Evolutionary conservation across 2,329 filamentous ascomycete genomes (phyloP), one percentile per base, ranked within the genome.

Genomic region (Cladosporium sp.): DNA sequence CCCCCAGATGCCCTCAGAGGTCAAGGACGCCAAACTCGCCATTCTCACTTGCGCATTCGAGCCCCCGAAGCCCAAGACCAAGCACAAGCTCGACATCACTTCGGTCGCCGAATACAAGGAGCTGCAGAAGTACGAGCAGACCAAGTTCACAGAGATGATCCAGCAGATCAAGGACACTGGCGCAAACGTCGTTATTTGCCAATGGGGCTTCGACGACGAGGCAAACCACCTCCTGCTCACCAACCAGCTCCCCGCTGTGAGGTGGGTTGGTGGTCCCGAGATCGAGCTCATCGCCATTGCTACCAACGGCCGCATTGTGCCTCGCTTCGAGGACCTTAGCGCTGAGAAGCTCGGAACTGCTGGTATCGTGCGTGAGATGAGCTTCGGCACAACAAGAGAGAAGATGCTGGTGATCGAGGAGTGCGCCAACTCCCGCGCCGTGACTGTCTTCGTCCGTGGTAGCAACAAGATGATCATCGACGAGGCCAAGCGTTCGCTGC

Each of bases 381-480:
- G 88, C 32, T 99, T 99, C 75, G 95, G 95, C 74, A 99, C 95
- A 1, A 99, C 95, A 52, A 88, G 95, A 76, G 95, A 99, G 82
- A 98, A 99, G 88, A 99, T 99, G 95, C 85, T 99, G 74, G 92
- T 99, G 66, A 99, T 99, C 74, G 96, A 99, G 82, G 95, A 99
- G 82, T 99, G 95, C 78, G 95, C 96, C 76, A 99, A 99, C 83
- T 97, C 92, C 66, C 86, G 95, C 74, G 95, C 95, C 54, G 96
- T 99, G 68, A 99, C 95, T 2, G 89, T 96, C 65, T 99, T 99
- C 79, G 92, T 99, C 68, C 87, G 95, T 75, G 95, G 95, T 75
- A 96, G 93, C 85, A 99, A 99, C 87, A 99, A 98, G 86, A 99
- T 99, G 95, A 97, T 99, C 79, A 98, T 99, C 78, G 96, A 99